Base-by-base conservation (phyloP, 1,284 basidiomycete species). In the Trichosporon sp. region DNA sequence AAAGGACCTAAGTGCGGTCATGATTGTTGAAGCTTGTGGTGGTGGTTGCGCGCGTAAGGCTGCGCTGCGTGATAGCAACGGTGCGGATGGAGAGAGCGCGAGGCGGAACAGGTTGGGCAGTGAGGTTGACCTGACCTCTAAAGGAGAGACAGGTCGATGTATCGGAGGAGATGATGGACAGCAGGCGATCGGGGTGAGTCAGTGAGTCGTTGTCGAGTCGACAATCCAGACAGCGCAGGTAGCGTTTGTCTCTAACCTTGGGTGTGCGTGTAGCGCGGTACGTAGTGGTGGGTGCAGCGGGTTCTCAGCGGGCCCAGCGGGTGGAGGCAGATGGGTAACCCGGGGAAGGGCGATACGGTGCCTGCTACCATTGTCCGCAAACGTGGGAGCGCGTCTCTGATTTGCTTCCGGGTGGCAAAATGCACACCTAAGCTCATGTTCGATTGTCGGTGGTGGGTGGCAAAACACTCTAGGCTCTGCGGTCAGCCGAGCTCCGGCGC, bases 1-100 rank as follows among this genome's bases (percentile, higher is more conserved):
- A 74, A 84, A 84, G 16, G 83, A 82, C 68, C 80, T 78, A 14
- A 84, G 73, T 3, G 83, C 81, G 1, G 83, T 81, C 82, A 83
- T 83, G 16, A 11, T 72, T n/a, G 67, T 26, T 11, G 66, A 51
- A 38, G 66, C 21, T 46, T 16, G 19, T 11, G 64, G 37, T 65
- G 37, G 4, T 26, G 37, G n/a, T 21, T 38, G 40, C 32, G 31
- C 61, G 31, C 54, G 56, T 32, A 12, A 21, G 5, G 56, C 19
- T 35, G 56, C 40, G 21, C 51, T 59, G 32, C 16, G 68, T 48
- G n/a, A 56, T 12, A 37, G 56, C 11, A 51, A 38, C 31, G 65
- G 66, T 40, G 66, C 59, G 59, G 69, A 56, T 14, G 48, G 38
- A 16, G 59, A 19, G 59, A 51, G 16, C n/a, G 38, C 37, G 54